Evolutionary conservation across 1,284 basidiomycete species (phyloP).

Genomic region (Moesziomyces aphidis): DNA sequence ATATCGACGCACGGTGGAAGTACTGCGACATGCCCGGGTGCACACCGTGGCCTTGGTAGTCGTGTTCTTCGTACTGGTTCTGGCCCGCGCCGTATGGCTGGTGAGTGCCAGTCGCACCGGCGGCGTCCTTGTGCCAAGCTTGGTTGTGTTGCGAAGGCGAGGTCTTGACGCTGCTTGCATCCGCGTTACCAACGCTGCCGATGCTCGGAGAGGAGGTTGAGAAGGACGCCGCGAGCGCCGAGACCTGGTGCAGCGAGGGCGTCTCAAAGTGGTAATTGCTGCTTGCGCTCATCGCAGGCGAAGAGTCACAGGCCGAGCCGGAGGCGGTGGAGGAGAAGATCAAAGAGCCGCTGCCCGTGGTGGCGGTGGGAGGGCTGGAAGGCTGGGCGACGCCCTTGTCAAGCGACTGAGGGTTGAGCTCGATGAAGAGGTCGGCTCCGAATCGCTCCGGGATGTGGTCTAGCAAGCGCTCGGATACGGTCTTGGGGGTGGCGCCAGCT

Average conservation of each 20-base stretch:
- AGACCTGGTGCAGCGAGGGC: conserved; percentile 27
- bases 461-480: conserved; percentile 16
- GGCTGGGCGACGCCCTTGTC: not conserved
- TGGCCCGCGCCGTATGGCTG: conserved; percentile 15
- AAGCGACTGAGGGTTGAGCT: conserved; percentile 16
- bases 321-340: conserved; percentile 10
- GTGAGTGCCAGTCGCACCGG: not conserved
- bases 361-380: conserved; percentile 8
- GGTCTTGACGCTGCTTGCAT: conserved; percentile 18
- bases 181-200: conserved; percentile 20
- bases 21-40: conserved; percentile 27
- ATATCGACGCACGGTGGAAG: conserved; percentile 54
- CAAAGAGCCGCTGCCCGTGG: conserved; percentile 5
- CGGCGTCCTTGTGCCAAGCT: conserved; percentile 15
- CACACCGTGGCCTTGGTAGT: conserved; percentile 16
- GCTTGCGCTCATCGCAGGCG: conserved; percentile 32
- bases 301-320: conserved; percentile 19
- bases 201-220: conserved; percentile 28
- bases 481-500: conserved; percentile 27
- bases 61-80: conserved; percentile 18
- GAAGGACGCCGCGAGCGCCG: conserved; percentile 21
- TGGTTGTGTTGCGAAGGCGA: conserved; percentile 26
- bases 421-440: conserved; percentile 10
- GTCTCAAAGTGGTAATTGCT: conserved; percentile 37
- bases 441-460: conserved; percentile 15